Base-by-base conservation (phyloP, 495 filamentous ascomycete species). In the Hyaloscypha variabilis region DNA sequence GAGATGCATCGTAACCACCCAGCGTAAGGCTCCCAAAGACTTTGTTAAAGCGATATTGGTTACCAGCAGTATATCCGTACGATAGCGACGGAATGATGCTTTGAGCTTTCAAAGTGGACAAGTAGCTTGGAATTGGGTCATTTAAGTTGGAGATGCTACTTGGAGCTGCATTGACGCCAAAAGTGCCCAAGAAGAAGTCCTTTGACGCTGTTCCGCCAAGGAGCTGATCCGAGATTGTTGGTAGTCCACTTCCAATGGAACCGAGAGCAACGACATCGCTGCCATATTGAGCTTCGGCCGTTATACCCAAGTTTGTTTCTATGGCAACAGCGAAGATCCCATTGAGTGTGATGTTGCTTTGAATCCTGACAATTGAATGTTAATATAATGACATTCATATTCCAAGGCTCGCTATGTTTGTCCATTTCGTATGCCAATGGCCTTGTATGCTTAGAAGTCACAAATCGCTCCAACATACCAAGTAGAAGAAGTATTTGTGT, bases 21-120 rank as follows among this genome's bases (percentile, higher is more conserved):
- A 87, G 77, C 1, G 81, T 84, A 8, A 87, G 73, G 50, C 81
- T 82, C 6, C 76, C 79, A 28, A 80, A 75, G 8, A 83, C 79
- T 80, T 81, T 21, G 72, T 78, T 26, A 78, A 77, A 14, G 65
- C 66, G 62, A 67, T 87, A 86, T 58, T 74, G 76, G 26, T 77
- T 78, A 17, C 83, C 85, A 17, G 83, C 84, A 14, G 84, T 86
- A 70, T 85, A 87, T 30, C 79, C 82, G 74, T 77, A 85, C n/a
- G 79, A 80, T 19, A 82, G 34, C 67, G 82, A 85, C 13, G 82
- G 81, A n/a, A 86, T 84, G 28, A 76, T 57, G 8, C 74, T 74
- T 26, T 81, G 68, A 53, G 81, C 72, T 63, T 77, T 80, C n/a
- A 87, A 67, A 0, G 74, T 75, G 8, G 77, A 77, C 58, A 87